Evolutionary conservation across 257 asterid species (phyloP), one percentile per base, ranked within the genome.

Genomic region (Ehretia macrophylla): DNA sequence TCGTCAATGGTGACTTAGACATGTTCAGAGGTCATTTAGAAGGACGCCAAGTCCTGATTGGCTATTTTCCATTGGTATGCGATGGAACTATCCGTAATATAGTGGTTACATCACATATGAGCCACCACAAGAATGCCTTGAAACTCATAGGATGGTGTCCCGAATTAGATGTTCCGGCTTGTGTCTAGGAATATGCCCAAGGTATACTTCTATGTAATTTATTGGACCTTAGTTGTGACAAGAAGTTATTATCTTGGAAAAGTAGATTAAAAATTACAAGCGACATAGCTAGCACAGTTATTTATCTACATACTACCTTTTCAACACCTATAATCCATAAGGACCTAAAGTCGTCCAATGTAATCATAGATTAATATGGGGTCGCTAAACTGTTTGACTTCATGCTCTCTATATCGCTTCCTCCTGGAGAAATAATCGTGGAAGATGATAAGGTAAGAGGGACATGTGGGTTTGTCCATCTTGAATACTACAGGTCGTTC

Each of bases 341-440:
- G 51, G 49, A 62, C 17, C 9, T 62, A 13, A 18, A 57, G 20
- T 10, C 11, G 44, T 32, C 39, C 10, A 69, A 40, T 9, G 63
- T 69, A 38, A 38, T 69, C 8, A 27, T 69, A 50, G 65, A 56
- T 49, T 42, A 20, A 39, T 32, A 50, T 56, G 64, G 69, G 9
- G 45, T 40, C 51, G 55, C 69, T 32, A 69, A 62, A 56, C 8
- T 42, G 16, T 42, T 10, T 42, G 47, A 42, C 47, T 42, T 69
- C 64, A 56, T 65, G 5, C 5, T 5, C 0, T 62, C 69, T 4
- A 13, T 62, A 22, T 32, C 55, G 3, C 46, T 69, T 17, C 65
- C 74, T n/a, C 74, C 44, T 0, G 74, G 74, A 62, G 60, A 69
- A 57, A 54, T 58, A 47, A 16, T 37, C 49, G 69, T 63, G 42